These are phyloP conservation scores for Lactarius psammicola DNA, from an alignment of 768 basidiomycete genomes.

Conservation along the genomic window DNA sequence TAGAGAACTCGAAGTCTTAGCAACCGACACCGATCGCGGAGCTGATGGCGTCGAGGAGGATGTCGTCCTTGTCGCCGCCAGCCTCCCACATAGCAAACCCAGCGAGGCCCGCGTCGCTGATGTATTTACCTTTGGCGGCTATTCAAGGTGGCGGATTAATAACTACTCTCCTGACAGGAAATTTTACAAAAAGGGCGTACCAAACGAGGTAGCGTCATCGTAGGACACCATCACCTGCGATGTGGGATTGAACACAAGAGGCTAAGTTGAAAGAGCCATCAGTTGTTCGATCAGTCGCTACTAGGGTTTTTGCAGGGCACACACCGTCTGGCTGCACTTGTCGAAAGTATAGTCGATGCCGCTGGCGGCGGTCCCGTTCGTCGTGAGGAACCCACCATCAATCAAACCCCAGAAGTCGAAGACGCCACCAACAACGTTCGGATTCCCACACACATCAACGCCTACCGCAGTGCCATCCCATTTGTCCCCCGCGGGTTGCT, in stretches of 20 bases:
- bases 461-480: constrained; percentile 49
- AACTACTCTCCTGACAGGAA: neutral
- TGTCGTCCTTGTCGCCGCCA: constrained; percentile 42
- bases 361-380: constrained; percentile 41
- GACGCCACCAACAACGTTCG: constrained; percentile 49
- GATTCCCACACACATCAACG: constrained; percentile 55
- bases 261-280: constrained; percentile 26
- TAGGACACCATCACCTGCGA: constrained; percentile 38
- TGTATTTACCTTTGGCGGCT: constrained; percentile 47
- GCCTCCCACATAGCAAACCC: constrained; percentile 50
- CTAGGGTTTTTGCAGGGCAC: neutral
- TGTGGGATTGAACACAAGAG: constrained; percentile 36
- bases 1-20: neutral
- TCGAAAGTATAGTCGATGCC: constrained; percentile 49
- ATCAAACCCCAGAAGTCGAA: constrained; percentile 61
- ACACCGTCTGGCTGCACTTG: constrained; percentile 37
- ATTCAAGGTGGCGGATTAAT: neutral
- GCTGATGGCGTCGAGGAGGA: constrained; percentile 38
- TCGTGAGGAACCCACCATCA: constrained; percentile 49
- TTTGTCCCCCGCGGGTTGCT: constrained; percentile 38
- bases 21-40: constrained; percentile 12
- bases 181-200: constrained; percentile 15
- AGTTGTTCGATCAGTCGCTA: neutral
- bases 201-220: constrained; percentile 37
- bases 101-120: constrained; percentile 36